phyloP scores from a whole-genome alignment of 257 asterid species.

The Lantana camara region DNA sequence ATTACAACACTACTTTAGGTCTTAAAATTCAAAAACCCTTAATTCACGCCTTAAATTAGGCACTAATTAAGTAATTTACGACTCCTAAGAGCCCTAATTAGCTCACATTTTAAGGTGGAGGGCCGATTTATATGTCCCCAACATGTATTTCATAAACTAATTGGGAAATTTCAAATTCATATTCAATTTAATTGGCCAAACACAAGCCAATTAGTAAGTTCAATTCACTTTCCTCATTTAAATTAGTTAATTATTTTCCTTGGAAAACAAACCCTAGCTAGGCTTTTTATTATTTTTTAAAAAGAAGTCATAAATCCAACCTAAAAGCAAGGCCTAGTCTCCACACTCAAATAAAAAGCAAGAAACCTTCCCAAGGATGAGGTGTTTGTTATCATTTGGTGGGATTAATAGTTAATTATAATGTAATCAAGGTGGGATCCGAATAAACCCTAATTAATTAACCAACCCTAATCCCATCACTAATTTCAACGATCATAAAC shows the following conservation, averaged over 20 bases:
- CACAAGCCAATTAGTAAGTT: neutral
- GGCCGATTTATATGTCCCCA: too few species aligned
- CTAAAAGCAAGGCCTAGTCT: neutral
- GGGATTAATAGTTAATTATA: neutral
- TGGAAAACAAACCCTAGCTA: constrained; percentile 16
- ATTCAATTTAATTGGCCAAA: neutral
- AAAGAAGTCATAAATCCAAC: neutral
- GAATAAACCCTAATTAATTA: neutral
- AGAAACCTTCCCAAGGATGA: neutral
- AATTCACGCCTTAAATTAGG: constrained; percentile 50
- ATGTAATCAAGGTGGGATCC: constrained; percentile 18
- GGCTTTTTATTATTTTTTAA: constrained; percentile 1
- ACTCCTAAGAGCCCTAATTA: constrained; percentile 10
- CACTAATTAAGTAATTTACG: constrained; percentile 26
- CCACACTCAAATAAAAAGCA: neutral
- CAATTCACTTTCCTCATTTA: neutral
- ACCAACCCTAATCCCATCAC: neutral
- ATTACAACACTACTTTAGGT: neutral
- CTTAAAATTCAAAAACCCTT: constrained; percentile 41
- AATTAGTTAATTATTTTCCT: neutral
- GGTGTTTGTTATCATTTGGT: constrained; percentile 1
- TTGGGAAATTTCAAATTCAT: neutral
- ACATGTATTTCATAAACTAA: neutral
- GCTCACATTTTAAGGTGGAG: constrained; percentile 26
- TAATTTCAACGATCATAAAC: constrained; percentile 4